Evolutionary conservation across 805 yeast species (phyloP), one percentile per base, ranked within the genome.

Genomic region (Vanderwaltozyma verrucispora): DNA sequence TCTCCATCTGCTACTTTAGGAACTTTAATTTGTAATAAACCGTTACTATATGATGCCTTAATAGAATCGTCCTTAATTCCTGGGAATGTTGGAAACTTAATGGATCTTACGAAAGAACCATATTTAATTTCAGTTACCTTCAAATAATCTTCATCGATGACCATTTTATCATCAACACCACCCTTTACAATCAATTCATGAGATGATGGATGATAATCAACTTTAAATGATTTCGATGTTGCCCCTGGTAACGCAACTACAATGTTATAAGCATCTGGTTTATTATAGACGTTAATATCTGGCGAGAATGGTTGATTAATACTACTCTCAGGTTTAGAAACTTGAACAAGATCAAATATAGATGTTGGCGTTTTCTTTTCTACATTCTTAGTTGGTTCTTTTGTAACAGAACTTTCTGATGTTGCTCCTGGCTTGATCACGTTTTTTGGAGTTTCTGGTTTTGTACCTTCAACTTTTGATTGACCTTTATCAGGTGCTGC

Each of bases 181-280:
- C 81, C 82, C 41, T 68, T 71, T 27, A 76, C 59, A 14, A 71
- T 61, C 41, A 76, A 46, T 43, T 74, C 78, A 45, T 69, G 68
- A 11, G 72, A 64, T 1, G 76, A 63, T 27, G 80, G 77, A 47
- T 76, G 81, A 55, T 65, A 75, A 47, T 76, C 77, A 30, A 76
- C 66, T 35, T 69, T 71, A 44, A 76, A 67, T 14, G 71, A 65
- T 29, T 67, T 65, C 17, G 72, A 68, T 24, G 65, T 61, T 2
- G 77, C 77, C 33, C 82, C 82, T n/a, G 82, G 75, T 19, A 76
- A 51, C 4, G 79, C 70, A 11, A 75, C 51, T 1, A 69, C 70
- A 11, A 74, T 66, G 13, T 64, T 50, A 44, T 74, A 76, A 14
- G 60, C 55, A 14, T 63, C 63, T 1, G 63, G 62, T 35, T 64